Conservation (phyloP, 768 basidiomycete species). For the Rhizopogon vesiculosus region DNA sequence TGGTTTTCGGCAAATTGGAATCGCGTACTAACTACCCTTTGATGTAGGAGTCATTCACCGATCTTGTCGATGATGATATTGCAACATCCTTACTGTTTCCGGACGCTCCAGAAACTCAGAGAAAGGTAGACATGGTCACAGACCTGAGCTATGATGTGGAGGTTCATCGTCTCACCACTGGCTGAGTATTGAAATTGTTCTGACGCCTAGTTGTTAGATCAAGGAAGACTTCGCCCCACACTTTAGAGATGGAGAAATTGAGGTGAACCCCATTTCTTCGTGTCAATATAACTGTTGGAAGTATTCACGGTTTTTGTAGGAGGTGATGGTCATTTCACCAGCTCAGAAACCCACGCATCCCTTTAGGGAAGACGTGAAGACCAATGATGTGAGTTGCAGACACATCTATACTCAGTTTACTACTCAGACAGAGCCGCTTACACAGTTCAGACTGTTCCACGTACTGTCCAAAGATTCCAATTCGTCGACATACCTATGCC, state of each 20-base stretch:
- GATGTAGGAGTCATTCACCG: constrained; percentile 28
- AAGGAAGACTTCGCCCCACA: constrained; percentile 37
- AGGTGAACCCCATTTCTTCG: constrained; percentile 29
- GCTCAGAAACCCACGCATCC: constrained; percentile 31
- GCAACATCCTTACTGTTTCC: constrained; percentile 2
- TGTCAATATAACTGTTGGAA: background rate
- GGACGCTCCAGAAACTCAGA: background rate
- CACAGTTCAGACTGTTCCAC: constrained; percentile 32
- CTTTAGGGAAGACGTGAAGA: constrained; percentile 16
- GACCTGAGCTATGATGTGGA: constrained; percentile 40
- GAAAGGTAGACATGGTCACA: background rate
- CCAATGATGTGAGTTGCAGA: constrained; percentile 1
- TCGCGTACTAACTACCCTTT: background rate
- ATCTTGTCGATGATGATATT: constrained; percentile 24
- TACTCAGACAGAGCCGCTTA: constrained; percentile 8
- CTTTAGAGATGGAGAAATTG: constrained; percentile 47
- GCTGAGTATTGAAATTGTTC: background rate
- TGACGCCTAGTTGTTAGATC: constrained; percentile 11
- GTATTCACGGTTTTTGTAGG: constrained; percentile 24
- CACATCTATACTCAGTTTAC: constrained; percentile 10
- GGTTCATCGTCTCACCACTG: constrained; percentile 17
- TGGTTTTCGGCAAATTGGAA: background rate
- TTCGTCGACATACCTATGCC: constrained; percentile 13
- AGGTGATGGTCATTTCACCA: constrained; percentile 42
- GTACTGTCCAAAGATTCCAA: constrained; percentile 5